These are phyloP conservation scores for Mortierella antarctica DNA, from an alignment of 192 early-diverging fungal genomes.

Conservation along the genomic window DNA sequence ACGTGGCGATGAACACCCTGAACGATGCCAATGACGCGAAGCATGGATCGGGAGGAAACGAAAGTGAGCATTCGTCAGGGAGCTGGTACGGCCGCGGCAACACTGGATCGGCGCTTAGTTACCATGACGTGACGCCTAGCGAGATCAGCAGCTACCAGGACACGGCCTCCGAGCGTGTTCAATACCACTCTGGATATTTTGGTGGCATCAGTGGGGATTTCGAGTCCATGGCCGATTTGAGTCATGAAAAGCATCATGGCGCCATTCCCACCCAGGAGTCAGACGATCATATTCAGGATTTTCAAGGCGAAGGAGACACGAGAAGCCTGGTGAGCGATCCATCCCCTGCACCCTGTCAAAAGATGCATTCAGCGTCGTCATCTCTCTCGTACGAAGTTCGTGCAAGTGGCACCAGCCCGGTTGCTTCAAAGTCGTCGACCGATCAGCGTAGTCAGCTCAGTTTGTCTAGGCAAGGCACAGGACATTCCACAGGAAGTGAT, in stretches of 20 bases:
- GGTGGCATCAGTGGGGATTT: not conserved
- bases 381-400: too few species aligned
- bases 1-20: not conserved
- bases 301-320: too few species aligned
- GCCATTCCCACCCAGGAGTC: too few species aligned
- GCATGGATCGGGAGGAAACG: not conserved
- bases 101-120: conserved; percentile 32
- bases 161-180: not conserved
- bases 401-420: not conserved
- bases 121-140: conserved; percentile 37
- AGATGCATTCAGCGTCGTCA: too few species aligned
- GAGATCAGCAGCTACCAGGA: conserved; percentile 29
- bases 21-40: conserved; percentile 1
- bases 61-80: conserved; percentile 23
- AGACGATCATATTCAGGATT: too few species aligned
- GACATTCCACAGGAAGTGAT: not conserved
- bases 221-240: not conserved
- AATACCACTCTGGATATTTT: not conserved
- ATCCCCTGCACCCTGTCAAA: too few species aligned
- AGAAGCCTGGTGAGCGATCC: too few species aligned
- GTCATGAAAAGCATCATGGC: too few species aligned
- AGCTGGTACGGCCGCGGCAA: conserved; percentile 47
- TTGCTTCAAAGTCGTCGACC: not conserved
- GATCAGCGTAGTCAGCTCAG: not conserved
- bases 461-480: not conserved